Percentiles rank a stretch among this genome's conserved stretches.
phyloP scores from a whole-genome alignment of 306 rosid genomes.

The Hippophae tibetana region DNA sequence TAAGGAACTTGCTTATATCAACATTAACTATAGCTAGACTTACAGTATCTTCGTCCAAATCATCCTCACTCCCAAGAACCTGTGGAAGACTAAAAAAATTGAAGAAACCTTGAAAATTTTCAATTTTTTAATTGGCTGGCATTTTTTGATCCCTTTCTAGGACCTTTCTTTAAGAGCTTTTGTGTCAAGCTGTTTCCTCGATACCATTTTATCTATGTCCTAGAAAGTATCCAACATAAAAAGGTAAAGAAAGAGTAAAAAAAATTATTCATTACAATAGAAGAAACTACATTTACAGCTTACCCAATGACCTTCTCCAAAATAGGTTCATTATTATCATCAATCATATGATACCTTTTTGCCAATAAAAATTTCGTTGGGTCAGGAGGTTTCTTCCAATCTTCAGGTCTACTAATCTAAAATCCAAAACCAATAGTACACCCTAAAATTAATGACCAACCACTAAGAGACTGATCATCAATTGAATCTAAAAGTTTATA shows the following conservation, averaged over 20 bases:
- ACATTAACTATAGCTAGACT: slow-evolving; percentile 1
- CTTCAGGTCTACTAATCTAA: too few species aligned
- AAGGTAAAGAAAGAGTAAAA: not conserved
- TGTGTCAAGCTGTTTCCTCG: slow-evolving; percentile 70
- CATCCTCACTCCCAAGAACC: slow-evolving; percentile 76
- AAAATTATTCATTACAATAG: slow-evolving; percentile 1
- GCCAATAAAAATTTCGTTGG: slow-evolving; percentile 14
- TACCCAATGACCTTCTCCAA: slow-evolving; percentile 79
- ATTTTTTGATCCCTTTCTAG: slow-evolving; percentile 67
- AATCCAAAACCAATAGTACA: too few species aligned
- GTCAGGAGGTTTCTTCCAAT: too few species aligned
- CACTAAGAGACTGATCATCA: too few species aligned
- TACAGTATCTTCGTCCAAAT: slow-evolving; percentile 65
- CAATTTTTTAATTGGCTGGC: slow-evolving; percentile 73
- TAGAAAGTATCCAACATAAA: slow-evolving; percentile 16
- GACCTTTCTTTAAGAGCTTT: slow-evolving; percentile 70
- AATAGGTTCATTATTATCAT: slow-evolving; percentile 71
- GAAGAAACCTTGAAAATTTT: slow-evolving; percentile 70
- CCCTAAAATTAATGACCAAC: too few species aligned
- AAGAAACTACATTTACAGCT: slow-evolving; percentile 5
- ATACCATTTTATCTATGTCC: slow-evolving; percentile 77
- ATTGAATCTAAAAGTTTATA: too few species aligned
- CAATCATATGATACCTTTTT: slow-evolving; percentile 73
- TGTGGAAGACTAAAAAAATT: slow-evolving; percentile 71
- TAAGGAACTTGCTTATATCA: slow-evolving; percentile 2